These are phyloP conservation scores for Coccomyxa sp. DNA, from an alignment of 139 green algal species.

Conservation along the genomic window DNA sequence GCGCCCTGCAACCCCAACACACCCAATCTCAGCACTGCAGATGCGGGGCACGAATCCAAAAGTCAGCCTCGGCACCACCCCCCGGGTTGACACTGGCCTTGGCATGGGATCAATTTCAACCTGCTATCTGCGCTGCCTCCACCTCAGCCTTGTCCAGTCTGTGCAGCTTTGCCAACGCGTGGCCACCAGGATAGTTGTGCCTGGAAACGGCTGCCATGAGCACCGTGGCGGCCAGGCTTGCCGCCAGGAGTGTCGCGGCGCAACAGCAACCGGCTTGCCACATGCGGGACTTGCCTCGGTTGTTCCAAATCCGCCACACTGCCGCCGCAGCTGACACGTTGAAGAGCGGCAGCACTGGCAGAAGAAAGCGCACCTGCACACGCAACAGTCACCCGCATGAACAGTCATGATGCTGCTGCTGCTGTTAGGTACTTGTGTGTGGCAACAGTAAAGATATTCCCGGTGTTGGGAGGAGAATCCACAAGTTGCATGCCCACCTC, in stretches of 20 bases:
- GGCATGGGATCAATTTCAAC: neutral
- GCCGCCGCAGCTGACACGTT: conserved; percentile 61
- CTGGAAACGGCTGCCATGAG: conserved; percentile 17
- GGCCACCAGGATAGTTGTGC: conserved; percentile 69
- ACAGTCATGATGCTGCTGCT: too few species aligned
- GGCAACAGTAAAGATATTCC: neutral
- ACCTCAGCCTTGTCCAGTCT: neutral
- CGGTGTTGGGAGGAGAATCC: neutral
- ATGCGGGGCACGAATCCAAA: neutral
- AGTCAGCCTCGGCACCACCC: neutral
- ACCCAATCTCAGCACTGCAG: neutral
- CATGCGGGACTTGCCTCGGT: neutral
- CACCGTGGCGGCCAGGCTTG: conserved; percentile 3
- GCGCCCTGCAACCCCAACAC: neutral
- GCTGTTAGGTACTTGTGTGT: too few species aligned
- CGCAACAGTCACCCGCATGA: neutral
- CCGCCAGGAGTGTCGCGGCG: neutral
- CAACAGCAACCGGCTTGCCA: neutral
- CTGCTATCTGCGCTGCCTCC: neutral
- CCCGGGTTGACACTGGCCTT: neutral
- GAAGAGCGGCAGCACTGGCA: conserved; percentile 70
- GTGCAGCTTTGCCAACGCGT: conserved; percentile 49
- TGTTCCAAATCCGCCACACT: conserved; percentile 22
- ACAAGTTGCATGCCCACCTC: conserved; percentile 32
- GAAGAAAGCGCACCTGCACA: conserved; percentile 71